Base-by-base conservation (phyloP, 2,329 filamentous ascomycete genomes). In the Calcarisporium arbuscula region DNA sequence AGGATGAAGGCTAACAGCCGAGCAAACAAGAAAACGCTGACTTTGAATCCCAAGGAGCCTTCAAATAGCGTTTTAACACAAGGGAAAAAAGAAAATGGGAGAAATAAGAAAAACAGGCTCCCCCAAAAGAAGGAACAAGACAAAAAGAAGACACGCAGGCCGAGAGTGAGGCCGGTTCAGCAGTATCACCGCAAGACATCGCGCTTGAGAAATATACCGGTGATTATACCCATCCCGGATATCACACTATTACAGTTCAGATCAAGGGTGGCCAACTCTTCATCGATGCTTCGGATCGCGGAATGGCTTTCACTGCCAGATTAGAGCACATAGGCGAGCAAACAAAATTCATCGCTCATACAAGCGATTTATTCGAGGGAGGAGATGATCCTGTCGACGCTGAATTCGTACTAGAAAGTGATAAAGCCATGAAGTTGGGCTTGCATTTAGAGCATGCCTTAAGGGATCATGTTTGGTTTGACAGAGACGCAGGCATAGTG, bases 271-370 rank as follows among this genome's bases (percentile, higher is more conserved):
- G 38, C 1, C 16, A 12, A 2, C 35, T 53, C 0, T 50, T 46
- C n/a, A 42, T 56, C 5, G 49, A 55, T 7, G 50, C 50, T 3
- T 41, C 39, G 15, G 51, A 54, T 20, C 47, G 51, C 2, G 52
- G 52, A 1, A 40, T 51, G 33, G 51, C 44, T 2, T 54, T 54
- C 17, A 54, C 43, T 0, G 32, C 50, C 0, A 36, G 23, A 0
- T 46, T 57, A 20, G 20, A 43, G 1, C 49, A 51, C 8, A 27
- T 41, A 1, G 19, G 30, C 0, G 41, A 44, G 9, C 46, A 50
- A 22, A 48, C 35, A 5, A 32, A 38, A 3, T 51, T 42, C 15
- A 40, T 44, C 6, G 44, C 44, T 2, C 38, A 45, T 8, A 32
- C 47, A 20, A 34, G 38, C 15, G 41, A 49, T 20, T 30, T 26